A percentile compares a stretch with the other conserved stretches of the same genome.
Evolutionary conservation across 2,329 filamentous ascomycete species (phyloP).

Genomic region (Graphiopsis chlorocephala): DNA sequence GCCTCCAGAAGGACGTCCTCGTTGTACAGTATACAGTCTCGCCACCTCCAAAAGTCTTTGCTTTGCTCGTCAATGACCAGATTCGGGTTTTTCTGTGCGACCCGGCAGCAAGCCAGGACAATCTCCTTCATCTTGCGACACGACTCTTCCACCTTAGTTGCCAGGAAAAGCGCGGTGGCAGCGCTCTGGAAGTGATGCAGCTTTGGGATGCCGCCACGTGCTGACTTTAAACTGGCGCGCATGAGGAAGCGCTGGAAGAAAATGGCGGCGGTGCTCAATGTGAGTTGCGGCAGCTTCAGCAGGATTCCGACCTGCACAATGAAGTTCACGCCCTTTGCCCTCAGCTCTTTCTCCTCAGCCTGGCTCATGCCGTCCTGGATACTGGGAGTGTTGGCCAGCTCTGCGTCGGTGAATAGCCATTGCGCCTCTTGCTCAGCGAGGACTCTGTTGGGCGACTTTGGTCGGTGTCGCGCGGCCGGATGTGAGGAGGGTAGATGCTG

Average conservation of each 20-base stretch:
- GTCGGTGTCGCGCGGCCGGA: slow-evolving; percentile 37
- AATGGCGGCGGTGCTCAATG: slow-evolving; percentile 84
- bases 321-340: slow-evolving; percentile 93
- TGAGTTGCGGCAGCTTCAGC: slow-evolving; percentile 87
- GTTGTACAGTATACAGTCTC: slow-evolving; percentile 86
- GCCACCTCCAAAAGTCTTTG: slow-evolving; percentile 98
- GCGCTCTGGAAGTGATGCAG: slow-evolving; percentile 87
- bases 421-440: slow-evolving; percentile 62
- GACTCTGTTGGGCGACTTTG: slow-evolving; percentile 42
- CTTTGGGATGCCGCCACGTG: slow-evolving; percentile 62
- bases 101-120: slow-evolving; percentile 87
- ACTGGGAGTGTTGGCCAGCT: slow-evolving; percentile 78
- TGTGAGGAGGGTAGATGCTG: slow-evolving; percentile 37
- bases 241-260: slow-evolving; percentile 98
- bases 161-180: slow-evolving; percentile 86
- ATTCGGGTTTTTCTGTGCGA: slow-evolving; percentile 90
- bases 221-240: slow-evolving; percentile 75
- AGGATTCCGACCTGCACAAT: slow-evolving; percentile 92
- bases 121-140: slow-evolving; percentile 93
- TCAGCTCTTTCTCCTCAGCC: slow-evolving; percentile 73
- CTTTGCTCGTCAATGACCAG: slow-evolving; percentile 92
- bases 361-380: slow-evolving; percentile 76
- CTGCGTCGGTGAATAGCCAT: slow-evolving; percentile 86
- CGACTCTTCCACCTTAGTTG: slow-evolving; percentile 96
- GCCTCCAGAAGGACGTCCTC: slow-evolving; percentile 91